Evolutionary conservation across 495 filamentous ascomycete species (phyloP), one percentile per base, ranked within the genome.

Genomic region (Rhypophila decipiens): DNA sequence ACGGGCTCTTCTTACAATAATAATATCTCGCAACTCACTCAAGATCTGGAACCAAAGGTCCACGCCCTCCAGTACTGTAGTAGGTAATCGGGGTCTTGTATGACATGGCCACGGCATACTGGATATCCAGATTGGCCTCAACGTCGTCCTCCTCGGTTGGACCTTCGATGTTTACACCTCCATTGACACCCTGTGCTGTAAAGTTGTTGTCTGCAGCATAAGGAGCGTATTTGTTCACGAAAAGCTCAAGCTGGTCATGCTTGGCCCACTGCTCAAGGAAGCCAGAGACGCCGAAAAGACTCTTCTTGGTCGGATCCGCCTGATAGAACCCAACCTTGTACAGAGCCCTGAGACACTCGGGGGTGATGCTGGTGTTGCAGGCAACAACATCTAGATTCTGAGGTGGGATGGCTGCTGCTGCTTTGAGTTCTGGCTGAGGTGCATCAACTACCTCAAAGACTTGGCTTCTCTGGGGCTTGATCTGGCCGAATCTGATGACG

Each of bases 71-170:
- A 15, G 83, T 86, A 60, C 71, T 84, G 67, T 77, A 88, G 46
- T 84, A 82, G 1, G 69, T 74, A n/a, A 82, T 72, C 0, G 82
- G 80, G 7, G 83, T 64, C 2, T 79, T 79, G 34, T 73, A 64
- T 52, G 69, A 71, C 18, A 86, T 50, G 23, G 75, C 73, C 46
- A 85, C 44, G 50, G 82, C 78, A 47, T 85, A 85, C 63, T 90
- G 80, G 24, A 85, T 66, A 51, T 90, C 86, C 5, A 90, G 73
- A 63, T 87, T 83, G 44, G 85, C 86, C 63, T 90, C 86, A 27
- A 73, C 73, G 22, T 57, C 55, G 18, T 68, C 52, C 5, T 61
- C 58, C 17, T 24, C 17, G 15, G 57, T 55, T 5, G 74, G 65
- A 50, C 63, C 63, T 48, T 85, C 80, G 52, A 74, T 60, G 46